Evolutionary conservation across 2,329 filamentous ascomycete species (phyloP).

Genomic region (Chrysosporium queenslandicum): DNA sequence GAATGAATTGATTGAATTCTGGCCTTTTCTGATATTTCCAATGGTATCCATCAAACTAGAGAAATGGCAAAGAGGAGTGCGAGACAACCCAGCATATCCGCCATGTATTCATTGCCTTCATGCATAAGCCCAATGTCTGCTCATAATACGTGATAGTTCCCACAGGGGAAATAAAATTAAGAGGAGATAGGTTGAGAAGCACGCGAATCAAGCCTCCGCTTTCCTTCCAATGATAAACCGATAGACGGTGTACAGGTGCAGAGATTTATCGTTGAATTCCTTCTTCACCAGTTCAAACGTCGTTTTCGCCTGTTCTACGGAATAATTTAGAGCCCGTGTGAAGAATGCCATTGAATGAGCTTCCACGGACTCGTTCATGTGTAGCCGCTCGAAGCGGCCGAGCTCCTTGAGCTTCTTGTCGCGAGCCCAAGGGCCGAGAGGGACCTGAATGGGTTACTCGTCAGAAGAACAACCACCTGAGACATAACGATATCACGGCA

Average conservation of each 20-base stretch:
- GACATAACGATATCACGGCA: neutral
- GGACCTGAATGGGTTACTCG: slow-evolving; percentile 1
- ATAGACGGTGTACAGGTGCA: slow-evolving; percentile 12
- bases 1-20: no score
- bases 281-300: slow-evolving; percentile 11
- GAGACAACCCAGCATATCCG: neutral
- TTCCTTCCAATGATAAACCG: slow-evolving; percentile 7
- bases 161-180: no score
- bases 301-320: slow-evolving; percentile 12
- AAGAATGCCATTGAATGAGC: slow-evolving; percentile 22
- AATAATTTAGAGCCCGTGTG: slow-evolving; percentile 31
- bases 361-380: slow-evolving; percentile 22
- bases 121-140: neutral
- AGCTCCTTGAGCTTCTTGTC: slow-evolving; percentile 17
- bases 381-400: slow-evolving; percentile 17
- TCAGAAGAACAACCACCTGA: neutral
- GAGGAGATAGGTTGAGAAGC: no score
- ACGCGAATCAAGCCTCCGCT: neutral
- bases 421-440: slow-evolving; percentile 18
- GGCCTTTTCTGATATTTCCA: neutral
- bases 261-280: slow-evolving; percentile 12
- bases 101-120: neutral
- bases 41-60: neutral
- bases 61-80: neutral
- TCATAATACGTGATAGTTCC: neutral